A percentile compares a stretch with the other conserved stretches of the same genome.
These are phyloP conservation scores for Ophiostoma perfectum DNA, from an alignment of 2,329 filamentous ascomycete genomes.

Conservation along the genomic window DNA sequence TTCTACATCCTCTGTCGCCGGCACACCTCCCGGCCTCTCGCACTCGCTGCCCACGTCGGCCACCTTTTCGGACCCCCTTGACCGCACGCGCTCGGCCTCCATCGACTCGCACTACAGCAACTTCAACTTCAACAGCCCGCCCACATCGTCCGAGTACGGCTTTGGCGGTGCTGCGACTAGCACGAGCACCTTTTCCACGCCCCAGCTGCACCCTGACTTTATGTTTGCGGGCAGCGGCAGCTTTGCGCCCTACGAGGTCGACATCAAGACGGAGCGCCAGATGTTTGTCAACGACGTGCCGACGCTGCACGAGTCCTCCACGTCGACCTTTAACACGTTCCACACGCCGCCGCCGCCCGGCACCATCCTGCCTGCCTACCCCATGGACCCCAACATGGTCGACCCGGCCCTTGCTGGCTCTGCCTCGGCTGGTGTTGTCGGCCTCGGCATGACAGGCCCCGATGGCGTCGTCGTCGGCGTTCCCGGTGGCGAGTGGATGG, in stretches of 20 bases:
- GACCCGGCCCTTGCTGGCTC: constrained; percentile 4
- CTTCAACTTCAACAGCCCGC: constrained; percentile 67
- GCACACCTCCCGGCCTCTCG: constrained; percentile 71
- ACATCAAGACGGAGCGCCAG: constrained; percentile 91
- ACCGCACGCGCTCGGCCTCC: constrained; percentile 68
- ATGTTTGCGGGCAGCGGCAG: constrained; percentile 44
- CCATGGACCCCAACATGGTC: constrained; percentile 28
- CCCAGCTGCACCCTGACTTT: constrained; percentile 58
- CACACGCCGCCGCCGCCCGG: constrained; percentile 70
- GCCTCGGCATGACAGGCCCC: constrained; percentile 16
- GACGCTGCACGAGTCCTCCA: constrained; percentile 76
- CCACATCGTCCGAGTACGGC: constrained; percentile 44
- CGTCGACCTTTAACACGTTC: constrained; percentile 90
- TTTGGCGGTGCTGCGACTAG: constrained; percentile 17
- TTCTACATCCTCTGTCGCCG: constrained; percentile 44
- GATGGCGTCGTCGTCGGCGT: background rate
- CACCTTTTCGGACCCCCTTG: constrained; percentile 68
- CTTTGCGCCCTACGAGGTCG: constrained; percentile 66
- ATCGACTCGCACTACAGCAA: constrained; percentile 73
- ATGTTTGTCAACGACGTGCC: constrained; percentile 91
- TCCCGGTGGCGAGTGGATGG: constrained; percentile 58
- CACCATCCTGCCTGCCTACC: constrained; percentile 58
- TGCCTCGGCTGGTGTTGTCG: constrained; percentile 5
- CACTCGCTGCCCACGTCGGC: constrained; percentile 78
- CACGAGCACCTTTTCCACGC: constrained; percentile 49